Evolutionary conservation across 495 filamentous ascomycete species (phyloP).

Genomic region (Immersiella caudata): DNA sequence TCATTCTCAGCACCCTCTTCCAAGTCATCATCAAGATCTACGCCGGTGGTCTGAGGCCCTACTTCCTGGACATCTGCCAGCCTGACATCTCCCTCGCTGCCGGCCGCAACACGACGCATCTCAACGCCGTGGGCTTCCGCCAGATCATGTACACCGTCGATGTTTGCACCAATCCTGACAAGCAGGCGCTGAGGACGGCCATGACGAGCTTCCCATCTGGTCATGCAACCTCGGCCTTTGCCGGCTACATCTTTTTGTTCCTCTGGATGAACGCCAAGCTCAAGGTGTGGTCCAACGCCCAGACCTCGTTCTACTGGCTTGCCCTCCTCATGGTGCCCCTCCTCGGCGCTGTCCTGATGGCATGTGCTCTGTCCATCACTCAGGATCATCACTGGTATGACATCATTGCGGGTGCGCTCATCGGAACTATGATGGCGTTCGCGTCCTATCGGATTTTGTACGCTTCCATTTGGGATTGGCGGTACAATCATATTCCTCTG

Average conservation of each 20-base stretch:
- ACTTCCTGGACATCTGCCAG: slow-evolving; percentile 60
- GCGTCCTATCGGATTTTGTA: slow-evolving; percentile 61
- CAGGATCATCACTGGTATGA: slow-evolving; percentile 66
- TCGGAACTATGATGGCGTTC: slow-evolving; percentile 60
- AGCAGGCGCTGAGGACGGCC: slow-evolving; percentile 48
- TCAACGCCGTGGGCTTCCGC: slow-evolving; percentile 48
- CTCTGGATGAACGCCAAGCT: slow-evolving; percentile 69
- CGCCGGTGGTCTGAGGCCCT: slow-evolving; percentile 58
- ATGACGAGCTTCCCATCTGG: slow-evolving; percentile 64
- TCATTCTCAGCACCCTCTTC: slow-evolving; percentile 61
- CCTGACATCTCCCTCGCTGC: slow-evolving; percentile 47
- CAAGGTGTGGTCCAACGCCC: slow-evolving; percentile 61
- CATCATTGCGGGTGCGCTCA: slow-evolving; percentile 56
- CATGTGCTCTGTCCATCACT: slow-evolving; percentile 61
- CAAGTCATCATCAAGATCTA: slow-evolving; percentile 61
- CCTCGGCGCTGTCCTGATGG: slow-evolving; percentile 60
- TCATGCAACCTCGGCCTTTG: slow-evolving; percentile 61
- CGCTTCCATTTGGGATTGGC: slow-evolving; percentile 60
- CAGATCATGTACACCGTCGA: slow-evolving; percentile 54
- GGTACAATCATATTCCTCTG: slow-evolving; percentile 58
- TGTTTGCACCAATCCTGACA: slow-evolving; percentile 45
- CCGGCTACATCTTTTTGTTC: slow-evolving; percentile 56
- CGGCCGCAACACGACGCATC: slow-evolving; percentile 31
- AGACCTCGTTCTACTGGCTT: slow-evolving; percentile 66
- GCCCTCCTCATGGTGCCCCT: slow-evolving; percentile 59